Evolutionary conservation across 345 rosid species (phyloP), one percentile per base, ranked within the genome.

Genomic region (Eucalyptus sp.): DNA sequence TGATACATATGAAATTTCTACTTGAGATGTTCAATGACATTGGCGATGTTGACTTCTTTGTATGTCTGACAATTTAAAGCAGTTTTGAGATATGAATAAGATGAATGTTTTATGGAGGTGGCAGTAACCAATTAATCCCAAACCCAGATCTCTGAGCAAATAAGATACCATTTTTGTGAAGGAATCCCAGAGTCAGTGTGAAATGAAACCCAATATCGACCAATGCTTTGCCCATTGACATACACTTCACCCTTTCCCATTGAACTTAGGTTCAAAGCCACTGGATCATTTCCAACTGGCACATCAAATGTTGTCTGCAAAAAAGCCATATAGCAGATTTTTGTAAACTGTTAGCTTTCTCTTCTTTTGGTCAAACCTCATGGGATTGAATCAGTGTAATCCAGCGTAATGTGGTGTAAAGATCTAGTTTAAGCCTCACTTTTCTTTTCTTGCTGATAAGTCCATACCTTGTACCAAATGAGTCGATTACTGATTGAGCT

Each of bases 201-300:
- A 85, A 93, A 94, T 44, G 97, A 95, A 79, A 92, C 91, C 99
- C 97, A 96, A 79, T 94, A 96, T 76, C 98, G 94, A 86, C 97
- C 97, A 50, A 96, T 95, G 90, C 97, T 96, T 86, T 93, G 96
- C 24, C 97, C 97, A 48, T 96, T 96, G 86, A 96, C 93, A 96
- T 97, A 96, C 88, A 93, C 95, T 94, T 96, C 96, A 41, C 98
- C 99, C 90, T 96, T 96, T 88, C 98, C 97, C 98, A 96, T 96
- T 86, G 96, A 90, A 33, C 89, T 91, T 79, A 95, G 93, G 92
- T 96, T 94, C 90, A 96, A 52, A 46, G 94, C 93, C 31, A 95
- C 91, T 41, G 97, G 95, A 79, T 94, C 96, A 37, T 86, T 90
- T 89, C 96, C 95, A 37, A 90, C 68, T 25, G 99, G 97, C 20